Evolutionary conservation across 176 grass and related monocot species (phyloP).

Genomic region (Thalia dealbata): DNA sequence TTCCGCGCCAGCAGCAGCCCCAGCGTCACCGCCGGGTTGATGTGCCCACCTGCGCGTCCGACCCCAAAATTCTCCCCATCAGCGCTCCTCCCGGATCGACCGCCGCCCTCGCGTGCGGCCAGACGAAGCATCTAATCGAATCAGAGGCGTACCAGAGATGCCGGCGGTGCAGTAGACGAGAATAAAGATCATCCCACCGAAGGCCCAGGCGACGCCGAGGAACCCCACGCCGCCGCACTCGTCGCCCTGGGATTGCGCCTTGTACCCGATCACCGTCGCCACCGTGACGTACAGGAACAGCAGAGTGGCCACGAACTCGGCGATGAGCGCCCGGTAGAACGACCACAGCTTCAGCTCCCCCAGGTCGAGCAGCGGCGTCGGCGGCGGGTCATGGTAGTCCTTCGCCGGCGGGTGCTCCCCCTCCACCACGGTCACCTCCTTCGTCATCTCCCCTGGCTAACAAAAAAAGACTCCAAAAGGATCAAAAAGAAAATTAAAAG

Average conservation of each 20-base stretch:
- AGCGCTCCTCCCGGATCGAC: too few relatives aligned
- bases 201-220: conserved; percentile 79
- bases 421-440: conserved; percentile 9
- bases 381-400: conserved; percentile 44
- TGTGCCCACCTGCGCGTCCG: conserved; percentile 46
- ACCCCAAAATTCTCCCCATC: too few relatives aligned
- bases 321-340: conserved; percentile 64
- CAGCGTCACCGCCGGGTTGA: conserved; percentile 83
- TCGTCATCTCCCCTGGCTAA: conserved; percentile 16
- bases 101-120: too few relatives aligned
- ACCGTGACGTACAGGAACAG: conserved; percentile 82
- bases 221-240: conserved; percentile 45
- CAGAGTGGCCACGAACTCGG: conserved; percentile 75
- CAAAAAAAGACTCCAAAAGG: background rate
- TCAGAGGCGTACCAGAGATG: conserved; percentile 40
- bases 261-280: conserved; percentile 84
- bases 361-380: conserved; percentile 33
- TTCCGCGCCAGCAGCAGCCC: conserved; percentile 52
- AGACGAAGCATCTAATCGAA: too few relatives aligned
- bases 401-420: conserved; percentile 14
- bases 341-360: conserved; percentile 58
- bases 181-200: conserved; percentile 80
- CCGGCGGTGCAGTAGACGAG: conserved; percentile 74
- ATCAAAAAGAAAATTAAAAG: too few relatives aligned
- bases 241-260: conserved; percentile 22